Percentiles rank a stretch among this genome's conserved stretches.
phyloP scores from a whole-genome alignment of 192 early-diverging fungal genomes.

The Entomortierella parvispora region DNA sequence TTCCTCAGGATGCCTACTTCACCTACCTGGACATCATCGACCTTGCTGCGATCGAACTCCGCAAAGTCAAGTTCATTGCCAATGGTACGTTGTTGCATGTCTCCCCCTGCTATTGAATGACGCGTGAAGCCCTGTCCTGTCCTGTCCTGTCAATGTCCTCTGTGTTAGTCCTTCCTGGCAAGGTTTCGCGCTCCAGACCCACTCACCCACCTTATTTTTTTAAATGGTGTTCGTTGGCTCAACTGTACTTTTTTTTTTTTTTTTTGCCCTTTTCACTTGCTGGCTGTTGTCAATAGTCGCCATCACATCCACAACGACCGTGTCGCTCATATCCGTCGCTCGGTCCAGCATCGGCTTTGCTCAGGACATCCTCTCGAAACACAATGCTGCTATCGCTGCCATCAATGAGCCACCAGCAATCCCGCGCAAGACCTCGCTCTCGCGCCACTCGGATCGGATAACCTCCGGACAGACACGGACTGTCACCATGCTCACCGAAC shows the following conservation, averaged over 20 bases:
- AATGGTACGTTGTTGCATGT: slow-evolving; percentile 54
- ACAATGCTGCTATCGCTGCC: slow-evolving; percentile 38
- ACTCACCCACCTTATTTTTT: neutral
- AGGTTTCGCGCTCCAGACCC: neutral
- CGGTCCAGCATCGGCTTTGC: slow-evolving; percentile 55
- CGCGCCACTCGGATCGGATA: slow-evolving; percentile 44
- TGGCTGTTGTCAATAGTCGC: slow-evolving; percentile 27
- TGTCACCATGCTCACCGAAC: slow-evolving; percentile 48
- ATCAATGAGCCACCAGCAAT: slow-evolving; percentile 40
- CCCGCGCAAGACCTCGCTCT: slow-evolving; percentile 42
- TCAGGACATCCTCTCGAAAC: slow-evolving; percentile 58
- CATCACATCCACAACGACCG: slow-evolving; percentile 50
- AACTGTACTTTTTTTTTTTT: slow-evolving; percentile 1
- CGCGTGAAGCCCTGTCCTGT: too few species aligned
- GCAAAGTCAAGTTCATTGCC: slow-evolving; percentile 67
- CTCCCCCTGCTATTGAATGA: too few species aligned
- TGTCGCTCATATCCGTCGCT: slow-evolving; percentile 52
- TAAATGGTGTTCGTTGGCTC: neutral
- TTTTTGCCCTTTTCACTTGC: slow-evolving; percentile 1
- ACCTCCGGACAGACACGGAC: slow-evolving; percentile 41
- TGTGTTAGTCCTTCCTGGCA: neutral
- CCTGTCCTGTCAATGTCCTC: too few species aligned
- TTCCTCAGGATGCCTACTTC: slow-evolving; percentile 64
- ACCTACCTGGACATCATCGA: slow-evolving; percentile 57
- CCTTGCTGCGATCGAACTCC: slow-evolving; percentile 53